These are phyloP conservation scores for Lactarius vividus DNA, from an alignment of 768 basidiomycete genomes.

Conservation along the genomic window DNA sequence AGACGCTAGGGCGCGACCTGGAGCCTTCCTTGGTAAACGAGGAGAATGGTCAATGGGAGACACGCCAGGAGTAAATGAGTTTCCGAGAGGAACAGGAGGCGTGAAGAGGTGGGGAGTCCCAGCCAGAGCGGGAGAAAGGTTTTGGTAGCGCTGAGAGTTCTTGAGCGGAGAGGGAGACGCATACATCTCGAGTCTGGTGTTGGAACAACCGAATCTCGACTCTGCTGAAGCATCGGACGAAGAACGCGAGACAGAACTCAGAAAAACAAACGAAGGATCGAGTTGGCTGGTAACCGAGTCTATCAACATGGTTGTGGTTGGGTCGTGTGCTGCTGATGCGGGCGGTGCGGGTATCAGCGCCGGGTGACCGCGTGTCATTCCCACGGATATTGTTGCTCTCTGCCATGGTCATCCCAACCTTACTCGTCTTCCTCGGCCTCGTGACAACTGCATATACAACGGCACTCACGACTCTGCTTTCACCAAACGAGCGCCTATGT, in stretches of 20 bases:
- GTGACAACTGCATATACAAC: conserved; percentile 41
- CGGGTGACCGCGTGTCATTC: conserved; percentile 1
- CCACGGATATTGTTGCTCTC: conserved; percentile 16
- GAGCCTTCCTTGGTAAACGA: conserved; percentile 7
- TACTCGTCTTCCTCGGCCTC: conserved; percentile 27
- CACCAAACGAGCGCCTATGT: conserved; percentile 80
- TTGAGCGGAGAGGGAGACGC: conserved; percentile 26
- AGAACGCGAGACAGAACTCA: conserved; percentile 3
- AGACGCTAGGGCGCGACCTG: neutral
- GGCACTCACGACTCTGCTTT: conserved; percentile 76
- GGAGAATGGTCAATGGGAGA: conserved; percentile 26
- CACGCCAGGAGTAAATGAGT: conserved; percentile 16
- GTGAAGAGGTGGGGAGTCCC: conserved; percentile 25
- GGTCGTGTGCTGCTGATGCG: neutral
- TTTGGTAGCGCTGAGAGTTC: conserved; percentile 5
- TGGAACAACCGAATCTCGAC: neutral
- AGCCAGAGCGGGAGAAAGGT: conserved; percentile 23
- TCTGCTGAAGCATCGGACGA: conserved; percentile 13
- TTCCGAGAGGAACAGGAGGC: conserved; percentile 16
- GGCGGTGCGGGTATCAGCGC: neutral
- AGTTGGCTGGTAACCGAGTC: neutral
- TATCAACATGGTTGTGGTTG: conserved; percentile 4
- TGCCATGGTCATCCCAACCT: conserved; percentile 25
- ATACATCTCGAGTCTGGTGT: conserved; percentile 22
- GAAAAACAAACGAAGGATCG: neutral